phyloP scores from a whole-genome alignment of 208 protist genomes.

The Crithidia mellificae region DNA sequence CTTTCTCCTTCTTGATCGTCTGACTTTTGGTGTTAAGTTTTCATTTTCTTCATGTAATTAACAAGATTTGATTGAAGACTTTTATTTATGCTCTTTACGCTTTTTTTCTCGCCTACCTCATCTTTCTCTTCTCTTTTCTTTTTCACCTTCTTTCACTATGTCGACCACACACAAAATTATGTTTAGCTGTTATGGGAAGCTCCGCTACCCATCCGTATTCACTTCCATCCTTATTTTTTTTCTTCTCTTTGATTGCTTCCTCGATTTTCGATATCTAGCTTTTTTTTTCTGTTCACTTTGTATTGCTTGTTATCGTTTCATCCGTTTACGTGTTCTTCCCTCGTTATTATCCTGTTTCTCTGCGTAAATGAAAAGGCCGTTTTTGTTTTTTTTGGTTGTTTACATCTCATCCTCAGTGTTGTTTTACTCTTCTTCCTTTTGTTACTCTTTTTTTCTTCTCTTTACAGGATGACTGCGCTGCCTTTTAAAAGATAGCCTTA shows the following conservation, averaged over 20 bases:
- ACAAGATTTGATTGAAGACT: too few relatives aligned
- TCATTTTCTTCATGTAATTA: neutral
- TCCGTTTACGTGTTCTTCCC: too few relatives aligned
- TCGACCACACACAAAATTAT: neutral
- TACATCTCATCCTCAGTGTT: neutral
- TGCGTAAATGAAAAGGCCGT: too few relatives aligned
- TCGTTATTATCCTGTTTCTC: neutral
- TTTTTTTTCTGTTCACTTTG: neutral
- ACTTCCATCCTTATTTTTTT: neutral
- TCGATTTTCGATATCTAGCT: neutral
- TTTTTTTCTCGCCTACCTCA: neutral
- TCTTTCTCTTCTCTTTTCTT: neutral
- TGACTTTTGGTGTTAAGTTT: too few relatives aligned
- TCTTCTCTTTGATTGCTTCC: neutral
- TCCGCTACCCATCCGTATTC: neutral
- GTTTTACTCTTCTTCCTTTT: neutral
- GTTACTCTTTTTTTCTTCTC: too few relatives aligned
- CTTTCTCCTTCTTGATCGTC: neutral
- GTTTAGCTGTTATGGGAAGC: neutral
- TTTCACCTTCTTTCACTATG: neutral
- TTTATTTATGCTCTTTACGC: neutral
- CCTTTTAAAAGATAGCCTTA: too few relatives aligned
- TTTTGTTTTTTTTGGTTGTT: slow-evolving; percentile 1
- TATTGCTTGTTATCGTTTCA: neutral
- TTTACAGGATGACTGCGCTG: too few relatives aligned